A percentile compares a stretch with the other conserved stretches of the same genome.
Conservation (phyloP, 257 asterid species). For the Fraxinus cuspidata region DNA sequence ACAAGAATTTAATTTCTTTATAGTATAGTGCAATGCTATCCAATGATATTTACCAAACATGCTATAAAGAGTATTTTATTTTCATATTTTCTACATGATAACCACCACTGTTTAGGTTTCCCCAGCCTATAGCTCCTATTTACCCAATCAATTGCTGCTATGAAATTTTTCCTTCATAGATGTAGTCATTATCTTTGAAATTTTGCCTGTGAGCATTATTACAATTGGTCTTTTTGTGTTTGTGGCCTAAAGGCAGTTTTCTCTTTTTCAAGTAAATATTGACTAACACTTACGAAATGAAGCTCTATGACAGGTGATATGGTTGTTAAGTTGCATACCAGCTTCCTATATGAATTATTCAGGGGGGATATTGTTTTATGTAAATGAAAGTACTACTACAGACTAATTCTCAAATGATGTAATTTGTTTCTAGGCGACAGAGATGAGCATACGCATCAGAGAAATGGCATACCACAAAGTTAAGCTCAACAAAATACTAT, state of each 20-base stretch:
- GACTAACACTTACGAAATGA: neutral
- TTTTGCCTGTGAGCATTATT: neutral
- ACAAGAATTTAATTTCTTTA: neutral
- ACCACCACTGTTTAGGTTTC: neutral
- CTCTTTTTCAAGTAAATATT: neutral
- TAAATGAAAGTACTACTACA: neutral
- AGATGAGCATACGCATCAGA: constrained; percentile 79
- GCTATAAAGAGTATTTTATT: neutral
- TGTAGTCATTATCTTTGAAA: neutral
- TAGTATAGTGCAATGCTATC: neutral
- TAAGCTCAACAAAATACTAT: constrained; percentile 84
- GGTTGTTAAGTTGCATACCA: neutral
- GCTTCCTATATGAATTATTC: neutral
- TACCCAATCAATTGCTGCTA: neutral
- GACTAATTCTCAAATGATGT: neutral
- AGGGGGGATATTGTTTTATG: neutral
- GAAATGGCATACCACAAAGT: constrained; percentile 78
- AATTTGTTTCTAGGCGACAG: constrained; percentile 60
- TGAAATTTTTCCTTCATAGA: neutral
- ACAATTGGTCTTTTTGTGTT: neutral
- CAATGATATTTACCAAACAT: neutral
- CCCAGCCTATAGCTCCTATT: neutral
- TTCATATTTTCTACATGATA: neutral
- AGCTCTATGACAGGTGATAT: neutral
- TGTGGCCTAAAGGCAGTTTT: neutral